A percentile compares a stretch with the other conserved stretches of the same genome.
These are phyloP conservation scores for Miscanthus lutarioriparius DNA, from an alignment of 176 grass and related monocot genomes.

Conservation along the genomic window DNA sequence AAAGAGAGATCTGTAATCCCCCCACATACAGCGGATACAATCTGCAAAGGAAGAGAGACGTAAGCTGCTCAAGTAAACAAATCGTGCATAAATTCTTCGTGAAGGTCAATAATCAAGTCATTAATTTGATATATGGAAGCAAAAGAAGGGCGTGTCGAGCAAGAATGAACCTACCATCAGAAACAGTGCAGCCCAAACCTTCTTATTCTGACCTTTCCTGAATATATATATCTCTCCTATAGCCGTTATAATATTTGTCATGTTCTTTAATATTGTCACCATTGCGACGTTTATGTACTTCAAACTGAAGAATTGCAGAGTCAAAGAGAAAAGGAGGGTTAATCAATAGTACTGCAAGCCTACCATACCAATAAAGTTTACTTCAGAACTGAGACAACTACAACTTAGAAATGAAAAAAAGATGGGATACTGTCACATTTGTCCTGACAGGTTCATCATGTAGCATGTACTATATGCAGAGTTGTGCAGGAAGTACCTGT, in stretches of 20 bases:
- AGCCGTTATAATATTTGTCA: conserved; percentile 88
- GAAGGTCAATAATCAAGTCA: neutral
- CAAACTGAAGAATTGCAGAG: conserved; percentile 53
- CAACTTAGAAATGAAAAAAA: neutral
- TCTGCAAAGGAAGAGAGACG: conserved; percentile 35
- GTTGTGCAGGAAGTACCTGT: conserved; percentile 49
- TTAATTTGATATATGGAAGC: neutral
- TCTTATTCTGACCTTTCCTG: conserved; percentile 68
- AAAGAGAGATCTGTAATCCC: conserved; percentile 82
- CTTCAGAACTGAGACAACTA: neutral
- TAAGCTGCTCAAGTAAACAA: neutral
- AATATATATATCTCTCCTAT: conserved; percentile 81
- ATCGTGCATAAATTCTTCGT: neutral
- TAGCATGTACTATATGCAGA: neutral
- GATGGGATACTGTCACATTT: neutral
- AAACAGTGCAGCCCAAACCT: conserved; percentile 82
- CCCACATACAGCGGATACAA: conserved; percentile 72
- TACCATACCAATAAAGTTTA: neutral
- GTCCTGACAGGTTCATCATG: neutral
- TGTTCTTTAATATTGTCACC: conserved; percentile 90
- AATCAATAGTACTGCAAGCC: neutral
- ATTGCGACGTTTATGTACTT: conserved; percentile 96
- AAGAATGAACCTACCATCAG: conserved; percentile 67
- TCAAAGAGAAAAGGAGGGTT: neutral
- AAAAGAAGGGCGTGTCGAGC: neutral